Conservation (phyloP, 2,329 filamentous ascomycete genomes). For the Catunica adiposa region DNA sequence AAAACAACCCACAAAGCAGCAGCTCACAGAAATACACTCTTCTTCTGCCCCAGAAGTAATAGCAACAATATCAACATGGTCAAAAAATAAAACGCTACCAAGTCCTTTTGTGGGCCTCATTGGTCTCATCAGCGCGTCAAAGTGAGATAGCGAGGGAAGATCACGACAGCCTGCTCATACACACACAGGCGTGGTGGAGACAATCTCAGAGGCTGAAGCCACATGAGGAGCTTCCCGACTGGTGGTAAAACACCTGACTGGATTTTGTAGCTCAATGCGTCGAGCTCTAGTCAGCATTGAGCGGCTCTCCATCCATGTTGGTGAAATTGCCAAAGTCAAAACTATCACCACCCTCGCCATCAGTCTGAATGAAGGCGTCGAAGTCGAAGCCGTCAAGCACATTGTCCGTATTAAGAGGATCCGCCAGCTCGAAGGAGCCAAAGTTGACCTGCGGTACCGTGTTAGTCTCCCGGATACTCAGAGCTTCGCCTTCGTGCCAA, state of each 20-base stretch:
- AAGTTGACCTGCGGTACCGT: slow-evolving; percentile 27
- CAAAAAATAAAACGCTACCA: not conserved
- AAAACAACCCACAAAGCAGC: not conserved
- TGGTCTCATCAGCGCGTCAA: slow-evolving; percentile 13
- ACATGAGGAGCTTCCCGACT: slow-evolving; percentile 8
- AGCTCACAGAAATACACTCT: not conserved
- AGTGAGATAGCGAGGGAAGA: slow-evolving; percentile 13
- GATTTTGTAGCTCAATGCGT: slow-evolving; percentile 4
- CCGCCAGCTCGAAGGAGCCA: slow-evolving; percentile 35
- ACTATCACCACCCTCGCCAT: slow-evolving; percentile 28
- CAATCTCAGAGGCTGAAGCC: slow-evolving; percentile 7
- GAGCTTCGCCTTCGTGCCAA: slow-evolving; percentile 24
- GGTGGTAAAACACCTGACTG: slow-evolving; percentile 6
- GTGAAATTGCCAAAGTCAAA: slow-evolving; percentile 42
- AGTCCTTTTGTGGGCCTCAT: slow-evolving; percentile 1
- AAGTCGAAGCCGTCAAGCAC: slow-evolving; percentile 52
- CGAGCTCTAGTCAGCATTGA: slow-evolving; percentile 35
- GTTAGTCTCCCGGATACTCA: not conserved
- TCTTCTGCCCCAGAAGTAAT: not conserved
- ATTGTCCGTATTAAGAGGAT: slow-evolving; percentile 35
- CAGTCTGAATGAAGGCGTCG: slow-evolving; percentile 48
- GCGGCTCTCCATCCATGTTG: slow-evolving; percentile 38
- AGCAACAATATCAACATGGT: not conserved
- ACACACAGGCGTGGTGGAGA: slow-evolving; percentile 12
- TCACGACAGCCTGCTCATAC: not conserved